These are phyloP conservation scores for Protomyces pachydermus DNA, from an alignment of 1,139 yeast genomes.

Conservation along the genomic window DNA sequence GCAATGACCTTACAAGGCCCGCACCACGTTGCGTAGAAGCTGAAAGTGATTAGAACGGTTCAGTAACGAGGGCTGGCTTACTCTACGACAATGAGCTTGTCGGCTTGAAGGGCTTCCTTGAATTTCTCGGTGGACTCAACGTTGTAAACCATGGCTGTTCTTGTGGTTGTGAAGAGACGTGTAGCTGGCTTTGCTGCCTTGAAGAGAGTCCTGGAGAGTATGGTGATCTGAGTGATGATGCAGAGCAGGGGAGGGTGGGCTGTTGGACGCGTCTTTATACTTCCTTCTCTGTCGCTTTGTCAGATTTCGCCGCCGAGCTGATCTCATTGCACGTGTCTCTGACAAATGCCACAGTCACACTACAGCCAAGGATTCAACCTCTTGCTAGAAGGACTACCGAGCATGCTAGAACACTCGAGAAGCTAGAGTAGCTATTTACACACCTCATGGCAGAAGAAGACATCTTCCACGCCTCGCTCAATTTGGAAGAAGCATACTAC, in stretches of 20 bases:
- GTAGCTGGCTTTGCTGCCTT: not conserved
- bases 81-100: slow-evolving; percentile 73
- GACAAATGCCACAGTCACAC: too few species aligned
- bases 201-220: not conserved
- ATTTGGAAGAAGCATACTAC: slow-evolving; percentile 39
- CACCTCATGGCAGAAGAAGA: not conserved
- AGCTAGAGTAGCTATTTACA: not conserved
- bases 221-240: not conserved
- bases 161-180: not conserved
- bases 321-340: too few species aligned
- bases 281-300: too few species aligned
- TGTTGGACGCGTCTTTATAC: too few species aligned
- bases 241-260: too few species aligned
- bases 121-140: slow-evolving; percentile 49
- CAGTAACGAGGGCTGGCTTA: too few species aligned
- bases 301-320: too few species aligned
- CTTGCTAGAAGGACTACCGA: too few species aligned
- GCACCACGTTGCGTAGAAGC: slow-evolving; percentile 91
- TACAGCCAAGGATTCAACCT: too few species aligned
- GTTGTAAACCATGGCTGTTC: not conserved
- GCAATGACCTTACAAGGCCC: slow-evolving; percentile 96
- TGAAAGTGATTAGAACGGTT: too few species aligned
- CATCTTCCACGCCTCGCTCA: slow-evolving; percentile 5
- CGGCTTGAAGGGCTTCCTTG: slow-evolving; percentile 48
- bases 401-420: not conserved